Evolutionary conservation across 139 green algal genomes (phyloP).

Genomic region (Tetradesmus obliquus): DNA sequence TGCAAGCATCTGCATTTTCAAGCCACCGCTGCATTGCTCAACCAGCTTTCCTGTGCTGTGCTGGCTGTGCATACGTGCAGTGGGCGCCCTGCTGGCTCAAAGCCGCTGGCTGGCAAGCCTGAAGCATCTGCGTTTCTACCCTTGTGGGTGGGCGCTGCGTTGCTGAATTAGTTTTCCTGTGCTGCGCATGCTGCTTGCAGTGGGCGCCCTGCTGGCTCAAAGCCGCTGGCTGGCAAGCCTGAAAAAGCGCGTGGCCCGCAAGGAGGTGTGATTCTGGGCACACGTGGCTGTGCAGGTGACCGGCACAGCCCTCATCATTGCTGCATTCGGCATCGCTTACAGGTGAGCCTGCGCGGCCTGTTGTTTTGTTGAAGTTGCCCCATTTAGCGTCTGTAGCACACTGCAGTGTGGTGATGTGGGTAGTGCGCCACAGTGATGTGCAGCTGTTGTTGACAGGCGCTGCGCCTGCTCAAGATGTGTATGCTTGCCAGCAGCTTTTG

Average conservation of each 20-base stretch:
- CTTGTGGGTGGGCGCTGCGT: too few species aligned
- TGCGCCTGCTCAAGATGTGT: too few species aligned
- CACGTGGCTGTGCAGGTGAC: neutral
- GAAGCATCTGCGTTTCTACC: too few species aligned
- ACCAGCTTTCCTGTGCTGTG: neutral
- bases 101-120: neutral
- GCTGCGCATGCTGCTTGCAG: neutral
- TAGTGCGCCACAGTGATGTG: neutral
- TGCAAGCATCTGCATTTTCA: too few species aligned
- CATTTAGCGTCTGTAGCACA: neutral
- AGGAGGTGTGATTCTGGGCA: slow-evolving; percentile 28
- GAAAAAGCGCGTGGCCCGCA: neutral
- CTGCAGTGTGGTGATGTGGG: neutral
- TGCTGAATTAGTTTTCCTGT: neutral
- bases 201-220: slow-evolving; percentile 14
- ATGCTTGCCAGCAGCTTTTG: too few species aligned
- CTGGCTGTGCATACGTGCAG: neutral
- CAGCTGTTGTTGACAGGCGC: neutral
- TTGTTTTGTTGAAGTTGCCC: neutral
- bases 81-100: slow-evolving; percentile 14
- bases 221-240: neutral
- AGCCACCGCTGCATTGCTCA: neutral
- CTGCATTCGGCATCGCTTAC: slow-evolving; percentile 11
- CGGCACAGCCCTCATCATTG: slow-evolving; percentile 8
- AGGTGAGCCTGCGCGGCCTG: neutral